Percentiles rank a stretch among this genome's conserved stretches.
phyloP scores from a whole-genome alignment of 2,329 filamentous ascomycete species.

The Furcasterigmium sp. region DNA sequence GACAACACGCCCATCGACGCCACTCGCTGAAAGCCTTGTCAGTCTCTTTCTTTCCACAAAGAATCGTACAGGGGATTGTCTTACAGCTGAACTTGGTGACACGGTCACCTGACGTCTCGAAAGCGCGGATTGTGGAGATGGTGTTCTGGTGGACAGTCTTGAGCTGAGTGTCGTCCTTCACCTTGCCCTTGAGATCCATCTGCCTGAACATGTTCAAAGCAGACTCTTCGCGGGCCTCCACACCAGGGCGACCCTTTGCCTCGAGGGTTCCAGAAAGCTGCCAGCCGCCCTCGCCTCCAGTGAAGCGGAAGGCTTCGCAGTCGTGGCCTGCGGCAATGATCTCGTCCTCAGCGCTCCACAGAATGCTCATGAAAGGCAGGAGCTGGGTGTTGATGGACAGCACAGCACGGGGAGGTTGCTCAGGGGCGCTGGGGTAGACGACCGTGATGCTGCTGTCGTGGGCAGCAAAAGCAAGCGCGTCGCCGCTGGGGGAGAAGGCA shows the following conservation, averaged over 20 bases:
- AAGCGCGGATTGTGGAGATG: conserved; percentile 77
- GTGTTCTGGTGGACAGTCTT: conserved; percentile 97
- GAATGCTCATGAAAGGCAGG: conserved; percentile 84
- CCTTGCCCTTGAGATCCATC: conserved; percentile 96
- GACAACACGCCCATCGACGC: conserved; percentile 77
- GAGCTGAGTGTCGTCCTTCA: conserved; percentile 86
- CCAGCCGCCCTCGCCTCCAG: conserved; percentile 76
- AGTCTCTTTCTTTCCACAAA: conserved; percentile 5
- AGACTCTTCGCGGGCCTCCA: conserved; percentile 73
- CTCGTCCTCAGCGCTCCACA: conserved; percentile 89
- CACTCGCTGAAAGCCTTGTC: conserved; percentile 54
- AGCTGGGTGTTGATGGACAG: conserved; percentile 85
- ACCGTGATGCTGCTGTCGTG: conserved; percentile 97
- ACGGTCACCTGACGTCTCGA: conserved; percentile 57
- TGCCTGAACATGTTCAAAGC: conserved; percentile 97
- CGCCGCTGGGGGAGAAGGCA: conserved; percentile 85
- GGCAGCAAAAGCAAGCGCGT: conserved; percentile 88
- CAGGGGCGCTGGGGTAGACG: conserved; percentile 87
- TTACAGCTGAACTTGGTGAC: conserved; percentile 84
- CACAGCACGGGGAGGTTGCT: conserved; percentile 86
- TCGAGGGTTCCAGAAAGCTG: conserved; percentile 77
- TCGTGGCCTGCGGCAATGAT: conserved; percentile 94
- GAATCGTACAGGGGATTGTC: conserved; percentile 26
- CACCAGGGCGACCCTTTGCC: conserved; percentile 58
- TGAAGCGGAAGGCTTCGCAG: conserved; percentile 84